Evolutionary conservation across 139 green algal genomes (phyloP), one percentile per base, ranked within the genome.

Genomic region (Pleodorina starrii): DNA sequence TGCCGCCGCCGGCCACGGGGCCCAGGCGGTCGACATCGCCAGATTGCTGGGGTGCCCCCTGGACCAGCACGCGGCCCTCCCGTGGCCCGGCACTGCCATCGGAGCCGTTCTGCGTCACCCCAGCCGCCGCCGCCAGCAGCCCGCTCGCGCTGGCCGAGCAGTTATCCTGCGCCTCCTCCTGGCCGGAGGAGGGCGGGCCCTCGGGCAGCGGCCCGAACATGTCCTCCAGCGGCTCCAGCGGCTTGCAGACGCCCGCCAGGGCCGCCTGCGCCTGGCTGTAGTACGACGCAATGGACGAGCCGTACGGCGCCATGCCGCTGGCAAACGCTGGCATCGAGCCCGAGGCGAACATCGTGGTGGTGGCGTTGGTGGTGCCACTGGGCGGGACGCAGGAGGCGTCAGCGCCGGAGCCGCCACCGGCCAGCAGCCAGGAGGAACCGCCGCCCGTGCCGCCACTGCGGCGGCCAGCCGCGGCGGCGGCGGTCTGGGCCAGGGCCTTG

Each of bases 141-240:
- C 11, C 48, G 48, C 11, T 12, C 48, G 48, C 48, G 48, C 48
- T 21, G 48, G 48, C 48, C 48, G 48, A 10, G 48, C 48, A 57
- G 11, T 57, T 57, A 12, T 12, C 48, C 11, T 12, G 11, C 48
- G 9, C 29, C n/a, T 73, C 29, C 5, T 66, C 54, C 9, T 21
- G 44, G 35, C 35, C 44, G 25, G n/a, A 46, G 6, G 36, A 36
- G 42, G 60, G n/a, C n/a, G n/a, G 60, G 40, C 80, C 77, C 6
- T 46, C 60, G 0, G 82, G 82, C n/a, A 88, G 82, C 66, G 82
- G 82, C 44, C 44, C 29, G 32, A 29, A 60, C 63, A 88, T 79
- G 68, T 88, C 38, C 10, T 71, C 23, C 32, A 88, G 82, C 23
- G 82, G 82, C 44, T 68, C 44, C 82, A 46, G 42, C 36, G 16